Percentiles rank a stretch among this genome's conserved stretches.
Evolutionary conservation across 2,329 filamentous ascomycete genomes (phyloP).

Genomic region (Zasmidium cellare): DNA sequence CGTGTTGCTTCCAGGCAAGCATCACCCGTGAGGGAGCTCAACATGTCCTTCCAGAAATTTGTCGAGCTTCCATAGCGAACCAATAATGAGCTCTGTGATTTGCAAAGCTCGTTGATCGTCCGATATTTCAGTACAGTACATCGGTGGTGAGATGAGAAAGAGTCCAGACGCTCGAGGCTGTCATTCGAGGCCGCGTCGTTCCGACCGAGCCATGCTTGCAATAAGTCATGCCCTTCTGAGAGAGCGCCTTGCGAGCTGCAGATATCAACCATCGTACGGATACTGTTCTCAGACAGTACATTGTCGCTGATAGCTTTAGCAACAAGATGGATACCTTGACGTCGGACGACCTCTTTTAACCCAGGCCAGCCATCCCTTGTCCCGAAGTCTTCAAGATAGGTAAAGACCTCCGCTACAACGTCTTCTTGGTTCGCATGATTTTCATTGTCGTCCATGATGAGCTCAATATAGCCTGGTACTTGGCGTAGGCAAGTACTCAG

Average conservation of each 20-base stretch:
- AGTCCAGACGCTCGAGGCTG: neutral
- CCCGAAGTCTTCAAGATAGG: conserved; percentile 42
- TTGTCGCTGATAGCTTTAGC: conserved; percentile 38
- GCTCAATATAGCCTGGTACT: conserved; percentile 41
- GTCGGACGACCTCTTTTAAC: conserved; percentile 42
- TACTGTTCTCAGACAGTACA: conserved; percentile 23
- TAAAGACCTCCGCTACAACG: conserved; percentile 40
- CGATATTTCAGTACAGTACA: conserved; percentile 3
- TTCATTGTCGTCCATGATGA: conserved; percentile 33
- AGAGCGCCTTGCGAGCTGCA: conserved; percentile 12
- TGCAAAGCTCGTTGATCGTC: neutral
- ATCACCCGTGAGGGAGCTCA: conserved; percentile 2
- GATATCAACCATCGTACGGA: conserved; percentile 6
- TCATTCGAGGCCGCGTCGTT: neutral
- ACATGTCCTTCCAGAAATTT: conserved; percentile 5
- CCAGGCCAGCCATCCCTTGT: conserved; percentile 38
- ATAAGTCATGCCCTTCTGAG: conserved; percentile 4
- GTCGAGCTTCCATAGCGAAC: neutral
- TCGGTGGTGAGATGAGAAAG: neutral
- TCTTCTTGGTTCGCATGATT: conserved; percentile 36
- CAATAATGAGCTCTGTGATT: neutral
- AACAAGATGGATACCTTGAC: conserved; percentile 41
- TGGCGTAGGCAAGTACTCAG: conserved; percentile 40
- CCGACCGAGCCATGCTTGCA: conserved; percentile 1
- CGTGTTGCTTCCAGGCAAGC: neutral